Evolutionary conservation across 805 yeast species (phyloP), one percentile per base, ranked within the genome.

Genomic region (Saturnispora gosingensis): DNA sequence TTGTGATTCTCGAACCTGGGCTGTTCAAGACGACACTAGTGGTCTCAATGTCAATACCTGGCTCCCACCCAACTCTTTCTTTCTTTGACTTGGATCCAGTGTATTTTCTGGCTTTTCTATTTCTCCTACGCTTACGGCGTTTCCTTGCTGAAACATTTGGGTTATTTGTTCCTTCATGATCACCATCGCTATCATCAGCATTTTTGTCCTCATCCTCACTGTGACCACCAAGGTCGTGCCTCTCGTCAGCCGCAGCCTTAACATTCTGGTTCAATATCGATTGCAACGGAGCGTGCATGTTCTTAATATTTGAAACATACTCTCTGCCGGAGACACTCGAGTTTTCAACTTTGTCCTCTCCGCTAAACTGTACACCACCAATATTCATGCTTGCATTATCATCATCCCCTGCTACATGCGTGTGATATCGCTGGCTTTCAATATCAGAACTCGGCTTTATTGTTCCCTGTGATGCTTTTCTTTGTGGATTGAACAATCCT

Each of bases 31-130:
- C 69, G 5, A 80, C 81, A 22, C 68, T 72, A 1, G 82, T 79
- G 0, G 75, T 74, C 8, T 70, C 61, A 34, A 77, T 68, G 58
- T 80, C 76, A 27, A 79, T 71, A 18, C 85, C 85, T 0, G 85
- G 84, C 57, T 80, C 85, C 77, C 80, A 76, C 24, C 75, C 78
- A 4, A 78, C 71, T 45, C 75, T 59, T 47, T 66, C 69, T 40
- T 72, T 66, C 18, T 72, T 71, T 25, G 65, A 62, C 10, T 67
- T 63, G n/a, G 73, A 62, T 5, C 72, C 73, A 3, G 57, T 55
- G 53, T 72, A 73, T 36, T 59, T 64, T 36, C 72, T 56, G 6
- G 61, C 54, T 11, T 48, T 46, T 4, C 50, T 30, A 9, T 27
- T 28, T 22, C 38, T 42, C 20, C 49, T 38, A 15, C 53, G 25